phyloP scores from a whole-genome alignment of 805 yeast genomes.

The Candida rishiriensis region DNA sequence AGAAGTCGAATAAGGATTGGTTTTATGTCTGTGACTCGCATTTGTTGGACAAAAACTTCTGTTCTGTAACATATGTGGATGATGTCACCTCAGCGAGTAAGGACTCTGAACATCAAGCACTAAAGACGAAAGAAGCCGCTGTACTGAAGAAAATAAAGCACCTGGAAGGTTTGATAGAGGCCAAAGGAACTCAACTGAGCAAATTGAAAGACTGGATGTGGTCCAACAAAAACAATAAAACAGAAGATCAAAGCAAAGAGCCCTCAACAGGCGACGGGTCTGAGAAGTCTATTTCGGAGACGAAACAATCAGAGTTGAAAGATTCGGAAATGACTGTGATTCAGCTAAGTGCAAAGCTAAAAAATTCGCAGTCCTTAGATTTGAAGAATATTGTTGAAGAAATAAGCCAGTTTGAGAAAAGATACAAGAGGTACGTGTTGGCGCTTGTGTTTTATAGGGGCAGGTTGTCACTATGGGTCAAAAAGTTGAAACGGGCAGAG shows the following conservation, averaged over 20 bases:
- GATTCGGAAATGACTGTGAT: constrained; percentile 8
- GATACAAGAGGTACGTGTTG: constrained; percentile 36
- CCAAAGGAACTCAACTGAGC: constrained; percentile 22
- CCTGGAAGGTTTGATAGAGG: constrained; percentile 27
- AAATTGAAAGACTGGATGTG: constrained; percentile 24
- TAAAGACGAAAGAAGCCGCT: constrained; percentile 20
- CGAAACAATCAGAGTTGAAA: not conserved
- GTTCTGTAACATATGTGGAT: constrained; percentile 33
- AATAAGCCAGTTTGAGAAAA: constrained; percentile 20
- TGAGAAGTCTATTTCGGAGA: too few relatives aligned
- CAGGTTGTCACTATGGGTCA: constrained; percentile 34
- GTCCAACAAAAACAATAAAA: constrained; percentile 8
- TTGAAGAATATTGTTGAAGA: constrained; percentile 4
- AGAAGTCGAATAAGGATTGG: constrained; percentile 37
- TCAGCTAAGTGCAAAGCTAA: constrained; percentile 6
- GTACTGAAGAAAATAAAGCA: constrained; percentile 32
- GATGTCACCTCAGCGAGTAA: constrained; percentile 12
- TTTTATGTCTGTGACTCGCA: constrained; percentile 49
- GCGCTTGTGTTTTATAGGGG: constrained; percentile 38
- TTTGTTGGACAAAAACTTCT: constrained; percentile 41
- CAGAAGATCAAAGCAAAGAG: constrained; percentile 1
- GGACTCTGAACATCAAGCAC: constrained; percentile 17
- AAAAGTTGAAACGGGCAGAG: constrained; percentile 30
- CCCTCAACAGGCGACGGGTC: too few relatives aligned
- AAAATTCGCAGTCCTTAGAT: constrained; percentile 5